Evolutionary conservation across 495 filamentous ascomycete species (phyloP), one percentile per base, ranked within the genome.

Genomic region (Neurospora terricola): DNA sequence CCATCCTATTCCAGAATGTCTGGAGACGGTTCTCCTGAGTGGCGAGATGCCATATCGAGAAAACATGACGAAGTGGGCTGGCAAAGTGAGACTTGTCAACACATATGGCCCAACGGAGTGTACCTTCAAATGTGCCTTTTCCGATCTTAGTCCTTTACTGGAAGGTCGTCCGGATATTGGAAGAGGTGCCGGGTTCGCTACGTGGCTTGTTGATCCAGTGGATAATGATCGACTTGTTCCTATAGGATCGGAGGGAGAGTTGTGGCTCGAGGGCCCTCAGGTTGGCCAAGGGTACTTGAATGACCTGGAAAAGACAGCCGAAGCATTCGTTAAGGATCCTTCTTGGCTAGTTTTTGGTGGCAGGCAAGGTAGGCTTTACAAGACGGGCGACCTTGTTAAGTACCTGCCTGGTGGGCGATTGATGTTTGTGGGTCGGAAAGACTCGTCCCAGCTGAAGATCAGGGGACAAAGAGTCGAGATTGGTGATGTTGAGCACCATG

Each of bases 171-270:
- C 42, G 42, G 7, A 43, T 43, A 43, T 43, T 0, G 42, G 42
- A 43, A 43, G 42, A 23, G 74, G 75, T 38, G 75, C 73, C 5
- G 71, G 70, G 0, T 69, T 48, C n/a, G 42, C 42, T 9, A 43
- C 42, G 42, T 70, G 90, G 89, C 10, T 89, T 86, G 34, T 93
- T 86, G 78, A 91, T 90, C 71, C 83, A 88, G 38, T 80, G 77
- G 10, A 90, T 86, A 66, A 85, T 81, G 5, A 88, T 86, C 14
- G 82, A 2, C 87, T 91, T 10, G 89, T 90, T 4, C 80, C 92
- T 7, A 85, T 91, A 12, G 93, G 93, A 16, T 88, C 86, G 9
- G 82, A 93, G 45, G 93, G 93, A 9, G 93, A 96, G 78, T 85
- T 96, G n/a, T 91, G 90, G 76, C 84, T 95, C n/a, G 90, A 89